A percentile compares a stretch with the other conserved stretches of the same genome.
These are phyloP conservation scores for Leucaena leucocephala DNA, from an alignment of 306 rosid genomes.

Conservation along the genomic window DNA sequence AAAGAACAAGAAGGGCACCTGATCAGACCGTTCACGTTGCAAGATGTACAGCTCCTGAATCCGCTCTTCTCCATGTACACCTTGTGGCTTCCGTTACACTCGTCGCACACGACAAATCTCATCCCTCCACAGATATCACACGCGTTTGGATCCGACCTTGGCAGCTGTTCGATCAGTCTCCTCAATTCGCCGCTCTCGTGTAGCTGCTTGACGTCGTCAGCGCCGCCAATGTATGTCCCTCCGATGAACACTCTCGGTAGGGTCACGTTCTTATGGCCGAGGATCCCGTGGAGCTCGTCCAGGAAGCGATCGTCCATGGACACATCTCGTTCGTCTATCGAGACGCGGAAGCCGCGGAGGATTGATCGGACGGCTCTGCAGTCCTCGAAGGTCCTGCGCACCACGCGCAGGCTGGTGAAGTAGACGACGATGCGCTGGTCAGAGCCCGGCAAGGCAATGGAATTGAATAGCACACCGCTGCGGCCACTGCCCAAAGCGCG, in stretches of 20 bases:
- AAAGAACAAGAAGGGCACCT: conserved; percentile 68
- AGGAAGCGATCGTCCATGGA: conserved; percentile 64
- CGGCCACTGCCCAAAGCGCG: conserved; percentile 45
- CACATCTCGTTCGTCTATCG: conserved; percentile 84
- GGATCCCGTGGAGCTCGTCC: conserved; percentile 56
- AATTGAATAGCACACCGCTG: background rate
- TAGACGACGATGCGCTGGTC: conserved; percentile 61
- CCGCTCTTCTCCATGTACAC: conserved; percentile 55
- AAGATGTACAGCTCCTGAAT: conserved; percentile 51
- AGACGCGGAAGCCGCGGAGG: conserved; percentile 56
- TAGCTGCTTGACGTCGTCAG: conserved; percentile 59
- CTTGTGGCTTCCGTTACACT: conserved; percentile 84
- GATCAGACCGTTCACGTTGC: conserved; percentile 72
- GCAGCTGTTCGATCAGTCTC: conserved; percentile 57
- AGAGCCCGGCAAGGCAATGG: conserved; percentile 40
- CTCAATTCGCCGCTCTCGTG: conserved; percentile 71
- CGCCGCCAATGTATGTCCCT: conserved; percentile 67
- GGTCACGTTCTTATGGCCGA: conserved; percentile 45
- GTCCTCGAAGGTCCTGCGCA: conserved; percentile 80
- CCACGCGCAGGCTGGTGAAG: conserved; percentile 83
- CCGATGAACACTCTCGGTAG: conserved; percentile 74
- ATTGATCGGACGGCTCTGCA: conserved; percentile 67
- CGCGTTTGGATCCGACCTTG: conserved; percentile 36
- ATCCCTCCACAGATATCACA: conserved; percentile 77
- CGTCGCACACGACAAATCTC: conserved; percentile 66